Conservation (phyloP, 2,329 filamentous ascomycete genomes). For the Metarhizium sp. region DNA sequence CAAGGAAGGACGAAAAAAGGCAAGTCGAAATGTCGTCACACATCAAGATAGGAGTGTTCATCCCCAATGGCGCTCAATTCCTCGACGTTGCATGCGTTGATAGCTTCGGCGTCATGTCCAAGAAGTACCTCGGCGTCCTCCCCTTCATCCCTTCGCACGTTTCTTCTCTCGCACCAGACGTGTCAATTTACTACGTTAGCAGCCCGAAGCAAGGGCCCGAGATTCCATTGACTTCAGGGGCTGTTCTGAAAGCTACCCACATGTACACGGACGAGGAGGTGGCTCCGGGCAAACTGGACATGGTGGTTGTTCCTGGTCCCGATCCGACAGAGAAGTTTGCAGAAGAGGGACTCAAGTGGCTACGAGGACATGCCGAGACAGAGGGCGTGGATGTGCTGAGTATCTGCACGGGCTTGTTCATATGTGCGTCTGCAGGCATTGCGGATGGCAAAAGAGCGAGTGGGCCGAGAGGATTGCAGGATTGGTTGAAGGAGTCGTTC, state of each 20-base stretch:
- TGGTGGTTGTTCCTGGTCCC: slow-evolving; percentile 41
- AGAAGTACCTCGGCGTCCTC: slow-evolving; percentile 30
- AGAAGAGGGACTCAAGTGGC: slow-evolving; percentile 29
- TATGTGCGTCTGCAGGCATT: slow-evolving; percentile 40
- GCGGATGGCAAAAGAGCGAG: slow-evolving; percentile 34
- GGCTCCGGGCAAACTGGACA: slow-evolving; percentile 39
- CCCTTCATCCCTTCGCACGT: slow-evolving; percentile 25
- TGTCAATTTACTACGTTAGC: slow-evolving; percentile 38
- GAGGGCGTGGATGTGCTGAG: slow-evolving; percentile 37
- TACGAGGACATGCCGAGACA: slow-evolving; percentile 29
- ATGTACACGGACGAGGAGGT: slow-evolving; percentile 35
- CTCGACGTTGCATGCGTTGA: slow-evolving; percentile 43
- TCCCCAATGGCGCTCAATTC: slow-evolving; percentile 35
- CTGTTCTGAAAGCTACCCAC: slow-evolving; percentile 31
- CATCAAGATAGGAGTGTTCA: slow-evolving; percentile 41
- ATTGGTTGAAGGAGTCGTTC: slow-evolving; percentile 26
- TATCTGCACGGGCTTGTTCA: slow-evolving; percentile 40
- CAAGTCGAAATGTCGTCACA: slow-evolving; percentile 7
- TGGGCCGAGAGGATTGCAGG: slow-evolving; percentile 36
- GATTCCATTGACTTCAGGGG: slow-evolving; percentile 32
- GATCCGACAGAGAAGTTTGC: slow-evolving; percentile 27
- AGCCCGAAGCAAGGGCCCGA: slow-evolving; percentile 22
- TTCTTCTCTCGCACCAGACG: slow-evolving; percentile 29
- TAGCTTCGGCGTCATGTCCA: slow-evolving; percentile 35
- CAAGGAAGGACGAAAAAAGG: background rate